phyloP scores from a whole-genome alignment of 2,329 filamentous ascomycete species.

The Ceratocystis alfenasii region DNA sequence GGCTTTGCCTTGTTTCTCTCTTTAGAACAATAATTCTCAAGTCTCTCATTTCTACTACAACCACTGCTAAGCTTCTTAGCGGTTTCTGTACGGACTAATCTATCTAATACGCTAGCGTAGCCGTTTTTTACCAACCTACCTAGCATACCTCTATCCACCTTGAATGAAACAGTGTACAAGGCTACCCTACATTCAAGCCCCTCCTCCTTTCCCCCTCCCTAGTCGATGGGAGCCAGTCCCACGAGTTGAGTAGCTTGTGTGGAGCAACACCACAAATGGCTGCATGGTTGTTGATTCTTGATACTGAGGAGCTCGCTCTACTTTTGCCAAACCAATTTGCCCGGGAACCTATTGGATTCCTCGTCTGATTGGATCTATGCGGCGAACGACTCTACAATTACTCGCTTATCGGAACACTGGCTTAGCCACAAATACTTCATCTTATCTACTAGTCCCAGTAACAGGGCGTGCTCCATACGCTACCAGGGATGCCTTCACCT shows the following conservation, averaged over 20 bases:
- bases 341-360: not conserved
- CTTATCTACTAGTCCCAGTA: not conserved
- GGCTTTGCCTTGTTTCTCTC: too few relatives aligned
- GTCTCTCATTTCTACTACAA: not conserved
- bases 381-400: not conserved
- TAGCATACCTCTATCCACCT: not conserved
- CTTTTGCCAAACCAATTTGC: too few relatives aligned
- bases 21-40: too few relatives aligned
- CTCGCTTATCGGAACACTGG: not conserved
- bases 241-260: not conserved
- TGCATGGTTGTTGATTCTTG: not conserved
- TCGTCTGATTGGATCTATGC: not conserved
- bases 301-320: too few relatives aligned
- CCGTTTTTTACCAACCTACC: not conserved
- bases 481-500: not conserved
- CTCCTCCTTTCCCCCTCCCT: not conserved
- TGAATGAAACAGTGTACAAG: not conserved
- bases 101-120: not conserved
- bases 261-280: not conserved
- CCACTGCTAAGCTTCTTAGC: not conserved
- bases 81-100: not conserved
- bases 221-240: not conserved
- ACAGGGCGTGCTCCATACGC: not conserved
- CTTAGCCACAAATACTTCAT: not conserved
- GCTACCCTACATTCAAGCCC: too few relatives aligned